Base-by-base conservation (phyloP, 129 eudicot genomes). In the Saposhnikovia divaricata region DNA sequence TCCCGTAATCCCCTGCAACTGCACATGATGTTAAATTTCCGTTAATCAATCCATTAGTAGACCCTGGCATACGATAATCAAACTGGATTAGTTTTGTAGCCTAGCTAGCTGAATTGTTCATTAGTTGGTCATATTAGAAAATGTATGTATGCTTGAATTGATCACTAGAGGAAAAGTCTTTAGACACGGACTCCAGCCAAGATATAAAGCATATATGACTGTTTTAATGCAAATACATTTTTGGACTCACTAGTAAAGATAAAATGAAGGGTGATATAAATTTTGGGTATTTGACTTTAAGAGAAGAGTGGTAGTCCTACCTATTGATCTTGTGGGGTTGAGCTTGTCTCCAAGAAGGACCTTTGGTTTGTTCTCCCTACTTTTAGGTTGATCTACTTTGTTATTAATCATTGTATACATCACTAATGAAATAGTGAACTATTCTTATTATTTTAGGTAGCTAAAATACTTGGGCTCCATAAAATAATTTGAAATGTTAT, bases 291-390 rank as follows among this genome's bases (percentile, higher is more conserved):
- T 83, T 75, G 85, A 83, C 81, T 86, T 83, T 40, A 75, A 79
- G 78, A 83, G 87, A 55, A 14, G 79, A 61, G 80, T 82, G 83
- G 84, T 34, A 34, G 37, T 34, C 37, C 37, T 78, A 84, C 83
- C 85, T 82, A 45, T 84, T 82, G 88, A 87, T 87, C 83, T 85
- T 85, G 90, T 85, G 88, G 90, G 88, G 83, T 79, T 80, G 65
- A 77, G 63, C 76, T 83, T 82, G 83, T 78, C 83, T 84, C 84
- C 76, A 69, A 85, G 86, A 74, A 85, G 86, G 84, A 76, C 72
- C 48, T 66, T n/a, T 74, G 65, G 55, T 82, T 70, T 72, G 69
- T 78, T 80, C 84, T 78, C 77, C 82, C 61, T 78, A 45, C 81
- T 63, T 78, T 59, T 78, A 72, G 84, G 86, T 81, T 53, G 72